Evolutionary conservation across 805 yeast genomes (phyloP), one percentile per base, ranked within the genome.

Genomic region (Kregervanrija delftensis): DNA sequence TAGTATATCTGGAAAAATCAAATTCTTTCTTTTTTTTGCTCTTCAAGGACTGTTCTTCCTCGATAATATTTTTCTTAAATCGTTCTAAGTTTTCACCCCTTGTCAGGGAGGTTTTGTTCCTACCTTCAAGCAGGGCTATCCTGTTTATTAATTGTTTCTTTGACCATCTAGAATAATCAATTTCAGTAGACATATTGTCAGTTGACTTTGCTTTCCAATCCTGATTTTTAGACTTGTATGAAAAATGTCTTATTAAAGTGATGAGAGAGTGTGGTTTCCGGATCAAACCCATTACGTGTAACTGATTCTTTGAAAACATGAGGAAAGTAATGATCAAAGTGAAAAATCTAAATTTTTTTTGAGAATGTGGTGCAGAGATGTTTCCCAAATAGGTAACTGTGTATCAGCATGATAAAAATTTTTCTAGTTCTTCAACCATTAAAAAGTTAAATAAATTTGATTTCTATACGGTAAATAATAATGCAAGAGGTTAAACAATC

Each of bases 1-100:
- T 77, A 10, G 68, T 51, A 55, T 76, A 77, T 49, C 78, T 81
- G 12, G 78, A 66, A 52, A 84, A 85, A 54, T 86, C 91, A 59
- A 89, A 79, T 16, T 54, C 61, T 60, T 68, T 76, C 52, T 58
- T 66, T 43, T 59, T 67, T 48, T 59, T 52, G 15, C n/a, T 22
- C 6, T 15, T 11, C 16, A 15, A 9, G 5, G 12, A 35, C 33
- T 41, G 17, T 5, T 40, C 11, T 38, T 45, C 11, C 11, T 11
- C 5, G 35, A 22, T 22, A 22, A 6, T 6, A 22, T 22, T 6
- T 22, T 22, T 22, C 8, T 22, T 22, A 22, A 22, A 22, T 8
- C 8, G 28, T 22, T 22, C 28, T 22, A 22, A 22, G 8, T 47
- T 43, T 35, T 50, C 37, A 32, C 44, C 47, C 15, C 49, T 40